A percentile compares a stretch with the other conserved stretches of the same genome.
These are phyloP conservation scores for Globisporangium camurandrum DNA, from an alignment of 352 stramenopile species.

Conservation along the genomic window DNA sequence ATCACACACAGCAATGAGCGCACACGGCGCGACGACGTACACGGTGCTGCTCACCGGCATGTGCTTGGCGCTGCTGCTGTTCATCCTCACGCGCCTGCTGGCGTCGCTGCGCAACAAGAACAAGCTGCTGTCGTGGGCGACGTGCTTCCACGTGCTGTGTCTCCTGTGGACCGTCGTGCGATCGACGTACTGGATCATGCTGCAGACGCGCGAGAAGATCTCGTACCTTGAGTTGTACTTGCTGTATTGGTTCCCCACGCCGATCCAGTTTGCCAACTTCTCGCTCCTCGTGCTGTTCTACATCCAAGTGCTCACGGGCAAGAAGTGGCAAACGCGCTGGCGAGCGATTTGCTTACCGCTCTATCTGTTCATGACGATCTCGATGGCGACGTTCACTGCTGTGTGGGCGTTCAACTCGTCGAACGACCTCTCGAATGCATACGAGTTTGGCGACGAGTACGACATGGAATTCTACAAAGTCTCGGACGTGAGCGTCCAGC, in stretches of 20 bases:
- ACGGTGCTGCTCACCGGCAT: constrained; percentile 72
- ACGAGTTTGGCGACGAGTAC: constrained; percentile 64
- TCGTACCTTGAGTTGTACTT: constrained; percentile 80
- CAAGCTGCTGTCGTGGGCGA: constrained; percentile 80
- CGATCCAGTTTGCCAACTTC: constrained; percentile 87
- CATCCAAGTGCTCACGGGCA: constrained; percentile 80
- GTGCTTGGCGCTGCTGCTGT: constrained; percentile 67
- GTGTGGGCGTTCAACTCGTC: constrained; percentile 84
- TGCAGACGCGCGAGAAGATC: constrained; percentile 64
- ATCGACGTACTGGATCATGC: constrained; percentile 78
- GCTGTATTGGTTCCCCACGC: constrained; percentile 81
- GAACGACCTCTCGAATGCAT: constrained; percentile 70
- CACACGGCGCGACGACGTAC: constrained; percentile 56
- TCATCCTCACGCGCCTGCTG: constrained; percentile 60
- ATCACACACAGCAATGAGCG: constrained; percentile 11
- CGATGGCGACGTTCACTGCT: constrained; percentile 78
- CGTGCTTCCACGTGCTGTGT: constrained; percentile 73
- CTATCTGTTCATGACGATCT: constrained; percentile 74
- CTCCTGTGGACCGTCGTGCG: constrained; percentile 78
- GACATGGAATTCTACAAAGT: constrained; percentile 80
- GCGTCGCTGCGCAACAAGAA: constrained; percentile 69
- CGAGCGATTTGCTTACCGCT: constrained; percentile 77
- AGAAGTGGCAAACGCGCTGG: constrained; percentile 63
- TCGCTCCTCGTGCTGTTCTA: constrained; percentile 85
- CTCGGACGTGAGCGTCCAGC: constrained; percentile 67